Conservation (phyloP, 345 rosid genomes). For the Salix dunnii region DNA sequence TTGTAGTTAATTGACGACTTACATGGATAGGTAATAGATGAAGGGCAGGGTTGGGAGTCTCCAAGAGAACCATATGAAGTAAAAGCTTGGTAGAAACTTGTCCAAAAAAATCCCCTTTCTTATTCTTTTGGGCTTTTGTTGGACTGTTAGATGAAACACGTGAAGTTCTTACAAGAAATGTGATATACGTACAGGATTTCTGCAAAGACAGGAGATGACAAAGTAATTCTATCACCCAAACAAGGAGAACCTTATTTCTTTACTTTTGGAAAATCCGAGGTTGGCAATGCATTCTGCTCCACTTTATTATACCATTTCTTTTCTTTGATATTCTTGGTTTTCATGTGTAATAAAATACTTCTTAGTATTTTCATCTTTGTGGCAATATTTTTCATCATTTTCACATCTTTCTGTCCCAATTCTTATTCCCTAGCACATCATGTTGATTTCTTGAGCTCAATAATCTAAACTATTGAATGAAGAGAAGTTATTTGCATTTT, state of each 20-base stretch:
- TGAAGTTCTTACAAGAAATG: not conserved
- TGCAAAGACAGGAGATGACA: conserved; percentile 71
- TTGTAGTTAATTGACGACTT: not conserved
- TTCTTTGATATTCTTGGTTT: not conserved
- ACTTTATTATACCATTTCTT: not conserved
- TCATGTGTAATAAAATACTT: not conserved
- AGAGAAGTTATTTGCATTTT: not conserved
- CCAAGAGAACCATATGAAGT: conserved; percentile 95
- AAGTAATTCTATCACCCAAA: conserved; percentile 46
- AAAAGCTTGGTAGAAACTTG: conserved; percentile 56
- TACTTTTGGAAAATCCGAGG: conserved; percentile 94
- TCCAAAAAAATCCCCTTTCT: conserved; percentile 15
- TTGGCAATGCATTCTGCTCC: conserved; percentile 27
- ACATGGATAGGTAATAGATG: conserved; percentile 55
- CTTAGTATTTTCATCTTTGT: not conserved
- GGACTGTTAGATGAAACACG: conserved; percentile 6
- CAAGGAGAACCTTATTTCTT: conserved; percentile 77
- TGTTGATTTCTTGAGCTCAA: not conserved
- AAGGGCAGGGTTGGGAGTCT: conserved; percentile 94
- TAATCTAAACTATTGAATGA: not conserved
- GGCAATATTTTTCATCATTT: not conserved
- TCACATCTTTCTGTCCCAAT: not conserved
- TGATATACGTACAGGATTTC: conserved; percentile 58
- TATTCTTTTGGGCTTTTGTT: conserved; percentile 5
- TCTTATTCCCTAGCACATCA: not conserved